Evolutionary conservation across 139 green algal species (phyloP).

Genomic region (Haematococcus lacustris): DNA sequence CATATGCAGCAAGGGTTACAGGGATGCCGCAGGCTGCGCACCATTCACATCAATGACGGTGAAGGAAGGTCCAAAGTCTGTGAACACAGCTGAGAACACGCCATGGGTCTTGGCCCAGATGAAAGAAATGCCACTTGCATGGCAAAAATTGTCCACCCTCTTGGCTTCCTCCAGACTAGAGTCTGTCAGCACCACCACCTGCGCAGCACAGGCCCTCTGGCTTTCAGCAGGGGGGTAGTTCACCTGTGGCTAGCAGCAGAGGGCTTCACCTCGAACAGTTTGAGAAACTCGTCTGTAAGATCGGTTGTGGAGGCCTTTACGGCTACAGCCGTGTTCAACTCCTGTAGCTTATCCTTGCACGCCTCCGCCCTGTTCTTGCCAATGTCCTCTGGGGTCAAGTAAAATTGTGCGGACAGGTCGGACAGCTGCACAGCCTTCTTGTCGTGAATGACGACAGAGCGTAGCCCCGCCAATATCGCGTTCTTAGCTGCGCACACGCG

Average conservation of each 20-base stretch:
- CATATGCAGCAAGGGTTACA: neutral
- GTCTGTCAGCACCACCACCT: conserved; percentile 84
- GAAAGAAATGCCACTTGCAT: conserved; percentile 69
- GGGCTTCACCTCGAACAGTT: conserved; percentile 63
- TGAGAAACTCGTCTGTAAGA: conserved; percentile 62
- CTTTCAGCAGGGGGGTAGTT: too few species aligned
- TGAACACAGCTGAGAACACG: conserved; percentile 93
- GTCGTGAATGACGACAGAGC: conserved; percentile 85
- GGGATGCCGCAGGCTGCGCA: conserved; percentile 20
- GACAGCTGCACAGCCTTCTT: conserved; percentile 28
- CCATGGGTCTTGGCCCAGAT: conserved; percentile 77
- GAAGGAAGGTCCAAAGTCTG: conserved; percentile 90
- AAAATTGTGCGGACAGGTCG: conserved; percentile 92
- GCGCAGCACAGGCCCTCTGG: neutral
- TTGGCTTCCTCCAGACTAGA: conserved; percentile 52
- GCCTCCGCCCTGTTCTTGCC: conserved; percentile 83
- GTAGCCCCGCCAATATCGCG: conserved; percentile 92
- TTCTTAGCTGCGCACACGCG: conserved; percentile 99
- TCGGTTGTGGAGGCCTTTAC: conserved; percentile 50
- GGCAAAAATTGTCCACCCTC: conserved; percentile 78
- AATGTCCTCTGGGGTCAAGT: conserved; percentile 82
- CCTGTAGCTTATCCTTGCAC: conserved; percentile 84
- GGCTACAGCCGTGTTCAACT: conserved; percentile 88
- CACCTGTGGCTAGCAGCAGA: too few species aligned
- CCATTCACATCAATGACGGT: conserved; percentile 84